Evolutionary conservation across 1,284 basidiomycete species (phyloP).

Genomic region (Cutaneotrichosporon sp.): DNA sequence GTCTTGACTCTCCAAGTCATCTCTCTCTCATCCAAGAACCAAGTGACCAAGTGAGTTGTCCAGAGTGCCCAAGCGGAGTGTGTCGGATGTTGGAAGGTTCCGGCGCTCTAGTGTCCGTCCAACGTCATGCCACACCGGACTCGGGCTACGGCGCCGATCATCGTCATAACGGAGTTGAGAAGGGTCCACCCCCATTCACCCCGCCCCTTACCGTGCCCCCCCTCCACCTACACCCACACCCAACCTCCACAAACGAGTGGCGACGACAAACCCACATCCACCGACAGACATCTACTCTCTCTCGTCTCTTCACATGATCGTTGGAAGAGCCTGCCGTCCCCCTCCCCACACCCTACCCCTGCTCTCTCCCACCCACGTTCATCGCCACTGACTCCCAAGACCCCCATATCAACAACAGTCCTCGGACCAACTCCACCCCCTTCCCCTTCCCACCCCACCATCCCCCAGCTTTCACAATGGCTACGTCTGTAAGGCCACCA

Average conservation of each 20-base stretch:
- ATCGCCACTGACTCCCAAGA: background rate
- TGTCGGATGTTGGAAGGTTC: background rate
- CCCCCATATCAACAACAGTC: background rate
- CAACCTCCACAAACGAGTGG: background rate
- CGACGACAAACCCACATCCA: background rate
- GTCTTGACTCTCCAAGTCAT: too few species aligned
- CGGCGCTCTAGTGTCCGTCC: background rate
- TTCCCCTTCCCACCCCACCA: background rate
- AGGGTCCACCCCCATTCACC: background rate
- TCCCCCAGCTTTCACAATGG: background rate
- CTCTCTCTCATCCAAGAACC: too few species aligned
- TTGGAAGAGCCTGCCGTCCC: background rate
- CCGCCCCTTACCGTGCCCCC: background rate
- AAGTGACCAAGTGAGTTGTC: background rate
- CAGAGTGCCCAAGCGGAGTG: too few species aligned
- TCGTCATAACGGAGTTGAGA: background rate
- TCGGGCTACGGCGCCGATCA: background rate
- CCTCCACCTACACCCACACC: background rate
- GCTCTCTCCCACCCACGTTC: background rate
- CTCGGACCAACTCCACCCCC: background rate
- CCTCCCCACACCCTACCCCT: background rate
- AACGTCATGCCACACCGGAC: background rate
- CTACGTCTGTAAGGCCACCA: background rate
- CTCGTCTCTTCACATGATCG: background rate
- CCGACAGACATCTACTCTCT: background rate